Evolutionary conservation across 306 rosid species (phyloP), one percentile per base, ranked within the genome.

Genomic region (Cicer judaicum): DNA sequence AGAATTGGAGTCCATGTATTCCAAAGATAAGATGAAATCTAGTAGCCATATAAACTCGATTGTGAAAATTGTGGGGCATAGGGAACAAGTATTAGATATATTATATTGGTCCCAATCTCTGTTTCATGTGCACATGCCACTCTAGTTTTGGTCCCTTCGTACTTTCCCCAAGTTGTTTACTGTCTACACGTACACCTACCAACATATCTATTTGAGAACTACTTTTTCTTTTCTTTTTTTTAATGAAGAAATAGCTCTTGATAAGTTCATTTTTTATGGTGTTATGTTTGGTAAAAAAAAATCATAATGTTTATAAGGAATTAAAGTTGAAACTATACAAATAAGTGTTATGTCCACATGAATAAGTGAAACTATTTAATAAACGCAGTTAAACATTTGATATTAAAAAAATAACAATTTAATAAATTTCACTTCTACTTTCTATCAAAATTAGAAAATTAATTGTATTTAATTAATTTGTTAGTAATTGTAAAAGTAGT

Each of bases 31-130:
- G 86, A 77, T 64, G 67, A 80, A 81, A 74, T 16, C 78, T 60
- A 55, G 81, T 62, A 53, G 79, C 59, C 73, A 16, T 16, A 36
- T 69, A 72, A 50, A 79, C 78, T 78, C 77, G 53, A 76, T 43
- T 64, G 85, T 84, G 56, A 41, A 38, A 36, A 48, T 36, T 39
- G 65, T 70, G 84, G 64, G 78, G 84, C 16, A 65, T 0, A 10
- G 78, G 78, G 79, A 59, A 15, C 16, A 8, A 16, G 42, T 52
- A 67, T 8, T 18, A 68, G 59, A 78, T 16, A 16, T 16, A 16
- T 16, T 46, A 64, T 74, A 61, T 62, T 81, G 88, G 93, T 78
- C 88, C 88, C 88, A 70, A 54, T 64, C 62, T 55, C 54, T 77
- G 62, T 80, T 65, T 74, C 83, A 72, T 64, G 73, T 64, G 74